Percentiles rank a stretch among this genome's conserved stretches.
These are phyloP conservation scores for Komagataella pseudopastoris DNA, from an alignment of 805 yeast species.

Conservation along the genomic window DNA sequence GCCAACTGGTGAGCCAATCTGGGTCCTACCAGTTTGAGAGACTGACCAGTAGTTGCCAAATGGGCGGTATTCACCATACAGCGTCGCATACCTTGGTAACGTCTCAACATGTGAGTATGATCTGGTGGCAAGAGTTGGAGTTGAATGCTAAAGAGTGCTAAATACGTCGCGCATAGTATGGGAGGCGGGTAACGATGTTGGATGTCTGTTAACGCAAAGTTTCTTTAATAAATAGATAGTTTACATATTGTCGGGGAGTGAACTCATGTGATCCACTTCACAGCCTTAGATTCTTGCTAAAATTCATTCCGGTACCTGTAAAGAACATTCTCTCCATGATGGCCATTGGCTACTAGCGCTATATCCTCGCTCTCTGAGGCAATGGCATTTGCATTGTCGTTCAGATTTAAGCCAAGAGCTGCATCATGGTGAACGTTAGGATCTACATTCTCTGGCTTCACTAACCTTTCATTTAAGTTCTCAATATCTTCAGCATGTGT, in stretches of 20 bases:
- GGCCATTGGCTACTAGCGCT: constrained; percentile 20
- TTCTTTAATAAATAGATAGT: too few species aligned
- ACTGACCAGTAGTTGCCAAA: not conserved
- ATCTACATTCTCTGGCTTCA: constrained; percentile 3
- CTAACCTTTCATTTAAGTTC: not conserved
- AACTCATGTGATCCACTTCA: not conserved
- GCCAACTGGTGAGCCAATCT: not conserved
- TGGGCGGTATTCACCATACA: not conserved
- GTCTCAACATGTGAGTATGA: not conserved
- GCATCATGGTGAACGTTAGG: constrained; percentile 14
- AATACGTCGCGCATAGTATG: not conserved
- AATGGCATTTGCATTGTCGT: constrained; percentile 16
- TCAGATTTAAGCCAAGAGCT: constrained; percentile 14
- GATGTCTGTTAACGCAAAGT: not conserved
- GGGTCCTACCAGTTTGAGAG: not conserved
- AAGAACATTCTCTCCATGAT: constrained; percentile 18
- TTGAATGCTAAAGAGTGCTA: not conserved
- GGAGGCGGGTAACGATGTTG: not conserved
- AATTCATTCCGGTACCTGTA: constrained; percentile 15
- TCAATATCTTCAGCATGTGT: not conserved
- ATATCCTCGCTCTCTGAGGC: constrained; percentile 19
- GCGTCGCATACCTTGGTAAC: not conserved
- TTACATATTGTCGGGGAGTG: not conserved
- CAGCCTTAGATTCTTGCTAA: not conserved
- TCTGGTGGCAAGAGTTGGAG: not conserved